Conservation (phyloP, 164 flowering plant species). For the Nymphaea colorata region DNA sequence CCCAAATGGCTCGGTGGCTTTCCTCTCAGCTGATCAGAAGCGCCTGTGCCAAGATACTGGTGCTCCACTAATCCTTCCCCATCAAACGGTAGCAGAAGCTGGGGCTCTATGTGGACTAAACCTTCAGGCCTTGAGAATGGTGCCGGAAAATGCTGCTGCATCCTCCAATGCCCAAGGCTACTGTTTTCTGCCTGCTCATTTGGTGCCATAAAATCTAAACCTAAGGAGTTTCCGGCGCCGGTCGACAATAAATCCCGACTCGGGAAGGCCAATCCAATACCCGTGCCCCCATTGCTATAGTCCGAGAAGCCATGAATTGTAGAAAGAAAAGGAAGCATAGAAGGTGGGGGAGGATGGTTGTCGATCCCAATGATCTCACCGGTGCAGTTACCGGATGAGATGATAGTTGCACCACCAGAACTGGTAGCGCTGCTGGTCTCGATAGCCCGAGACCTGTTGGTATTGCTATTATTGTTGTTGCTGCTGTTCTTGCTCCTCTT, state of each 20-base stretch:
- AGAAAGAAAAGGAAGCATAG: neutral
- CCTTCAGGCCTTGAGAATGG: neutral
- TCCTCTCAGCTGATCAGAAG: neutral
- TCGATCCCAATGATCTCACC: neutral
- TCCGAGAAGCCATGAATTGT: neutral
- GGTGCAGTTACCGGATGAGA: neutral
- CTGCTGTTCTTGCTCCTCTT: conserved; percentile 20
- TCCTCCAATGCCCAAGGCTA: neutral
- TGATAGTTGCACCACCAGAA: neutral
- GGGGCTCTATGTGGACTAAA: neutral
- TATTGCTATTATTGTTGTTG: neutral
- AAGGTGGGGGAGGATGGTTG: neutral
- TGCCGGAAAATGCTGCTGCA: neutral
- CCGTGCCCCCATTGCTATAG: neutral
- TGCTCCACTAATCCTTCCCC: neutral
- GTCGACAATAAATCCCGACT: neutral
- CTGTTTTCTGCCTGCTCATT: neutral
- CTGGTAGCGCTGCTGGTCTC: neutral
- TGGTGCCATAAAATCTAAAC: neutral
- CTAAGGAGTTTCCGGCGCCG: neutral
- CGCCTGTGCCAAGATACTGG: neutral
- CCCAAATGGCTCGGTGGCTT: neutral
- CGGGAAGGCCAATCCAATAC: neutral
- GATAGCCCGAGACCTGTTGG: neutral
- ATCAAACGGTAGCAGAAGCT: neutral